These are phyloP conservation scores for Xylariaceae sp. DNA, from an alignment of 2,329 filamentous ascomycete species.

Conservation along the genomic window DNA sequence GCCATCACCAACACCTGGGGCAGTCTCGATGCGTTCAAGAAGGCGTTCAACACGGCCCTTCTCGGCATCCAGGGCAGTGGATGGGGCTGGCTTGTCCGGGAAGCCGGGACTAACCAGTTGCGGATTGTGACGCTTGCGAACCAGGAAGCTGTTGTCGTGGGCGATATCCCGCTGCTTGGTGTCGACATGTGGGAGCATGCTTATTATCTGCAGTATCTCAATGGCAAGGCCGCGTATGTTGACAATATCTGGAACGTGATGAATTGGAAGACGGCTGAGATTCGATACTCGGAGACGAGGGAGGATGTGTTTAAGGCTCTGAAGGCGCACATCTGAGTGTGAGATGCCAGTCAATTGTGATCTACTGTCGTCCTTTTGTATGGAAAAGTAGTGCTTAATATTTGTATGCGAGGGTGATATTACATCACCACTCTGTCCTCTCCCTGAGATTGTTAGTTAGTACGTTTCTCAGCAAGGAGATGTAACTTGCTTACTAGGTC, in stretches of 20 bases:
- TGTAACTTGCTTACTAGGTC: no score
- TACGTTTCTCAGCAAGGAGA: no score
- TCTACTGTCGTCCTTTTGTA: no score
- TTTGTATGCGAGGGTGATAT: no score
- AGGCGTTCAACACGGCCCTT: slow-evolving; percentile 59
- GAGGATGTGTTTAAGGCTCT: slow-evolving; percentile 31
- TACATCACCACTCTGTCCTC: no score
- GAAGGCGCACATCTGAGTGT: slow-evolving; percentile 25
- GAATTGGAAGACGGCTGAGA: slow-evolving; percentile 69
- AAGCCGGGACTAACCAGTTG: slow-evolving; percentile 53
- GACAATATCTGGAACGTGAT: slow-evolving; percentile 74
- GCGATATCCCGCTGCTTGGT: slow-evolving; percentile 65
- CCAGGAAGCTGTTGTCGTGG: slow-evolving; percentile 66
- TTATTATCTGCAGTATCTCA: slow-evolving; percentile 80
- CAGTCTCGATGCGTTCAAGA: slow-evolving; percentile 59
- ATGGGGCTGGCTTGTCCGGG: slow-evolving; percentile 81
- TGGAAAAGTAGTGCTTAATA: no score
- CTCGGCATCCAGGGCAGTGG: slow-evolving; percentile 75
- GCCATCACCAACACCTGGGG: slow-evolving; percentile 65
- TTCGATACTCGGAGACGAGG: slow-evolving; percentile 44
- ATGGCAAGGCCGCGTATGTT: slow-evolving; percentile 69
- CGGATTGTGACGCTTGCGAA: slow-evolving; percentile 79
- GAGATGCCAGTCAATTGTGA: no score
- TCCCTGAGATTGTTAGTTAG: no score
- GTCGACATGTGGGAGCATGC: slow-evolving; percentile 94